phyloP scores from a whole-genome alignment of 2,329 filamentous ascomycete species.

The Pseudopyrenochaeta lycopersici region DNA sequence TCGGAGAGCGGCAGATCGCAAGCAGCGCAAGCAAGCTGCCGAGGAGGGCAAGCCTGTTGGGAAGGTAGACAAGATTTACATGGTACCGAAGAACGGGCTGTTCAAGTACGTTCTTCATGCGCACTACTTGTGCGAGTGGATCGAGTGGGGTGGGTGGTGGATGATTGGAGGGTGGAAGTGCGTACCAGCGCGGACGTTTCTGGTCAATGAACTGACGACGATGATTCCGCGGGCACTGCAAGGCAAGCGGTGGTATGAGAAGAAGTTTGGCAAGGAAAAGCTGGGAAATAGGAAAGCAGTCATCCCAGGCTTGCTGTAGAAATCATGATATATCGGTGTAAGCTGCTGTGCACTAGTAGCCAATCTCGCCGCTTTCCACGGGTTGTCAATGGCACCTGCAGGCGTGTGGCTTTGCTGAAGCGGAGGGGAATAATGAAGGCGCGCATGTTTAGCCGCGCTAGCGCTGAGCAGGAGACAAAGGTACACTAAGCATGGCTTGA shows the following conservation, averaged over 20 bases:
- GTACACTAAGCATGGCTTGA: slow-evolving; percentile 16
- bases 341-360: slow-evolving; percentile 1
- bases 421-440: background rate
- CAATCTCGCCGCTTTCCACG: background rate
- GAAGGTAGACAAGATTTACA: slow-evolving; percentile 81
- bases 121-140: slow-evolving; percentile 96
- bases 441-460: slow-evolving; percentile 6
- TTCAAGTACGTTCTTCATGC: slow-evolving; percentile 87
- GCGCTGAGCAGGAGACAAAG: background rate
- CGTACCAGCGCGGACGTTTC: slow-evolving; percentile 79
- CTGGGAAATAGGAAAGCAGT: slow-evolving; percentile 79
- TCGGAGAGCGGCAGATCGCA: slow-evolving; percentile 71
- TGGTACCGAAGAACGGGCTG: slow-evolving; percentile 82
- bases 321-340: background rate
- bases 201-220: slow-evolving; percentile 85
- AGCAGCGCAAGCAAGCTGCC: slow-evolving; percentile 62
- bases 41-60: slow-evolving; percentile 57
- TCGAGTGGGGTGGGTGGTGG: slow-evolving; percentile 93
- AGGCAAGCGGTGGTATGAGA: slow-evolving; percentile 85
- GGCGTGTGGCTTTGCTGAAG: slow-evolving; percentile 6
- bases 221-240: slow-evolving; percentile 89
- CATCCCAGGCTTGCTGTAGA: slow-evolving; percentile 65
- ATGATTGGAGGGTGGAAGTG: slow-evolving; percentile 73
- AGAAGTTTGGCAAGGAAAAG: slow-evolving; percentile 86
- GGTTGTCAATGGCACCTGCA: background rate